Evolutionary conservation across 768 basidiomycete species (phyloP).

Genomic region (Auriscalpium vulgare): DNA sequence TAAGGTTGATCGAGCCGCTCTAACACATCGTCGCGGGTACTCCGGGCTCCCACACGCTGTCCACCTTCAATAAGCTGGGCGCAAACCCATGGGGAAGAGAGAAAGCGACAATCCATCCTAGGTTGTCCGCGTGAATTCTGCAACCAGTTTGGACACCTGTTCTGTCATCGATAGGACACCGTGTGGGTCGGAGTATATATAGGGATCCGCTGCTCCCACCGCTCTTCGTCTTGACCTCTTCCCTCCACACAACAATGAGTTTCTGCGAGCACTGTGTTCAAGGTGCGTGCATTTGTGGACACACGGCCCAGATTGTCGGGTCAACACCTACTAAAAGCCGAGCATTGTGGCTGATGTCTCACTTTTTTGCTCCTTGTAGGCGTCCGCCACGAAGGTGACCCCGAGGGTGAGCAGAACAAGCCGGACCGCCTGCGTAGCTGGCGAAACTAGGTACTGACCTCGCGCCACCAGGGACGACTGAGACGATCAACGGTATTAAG

Average conservation of each 20-base stretch:
- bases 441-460: neutral
- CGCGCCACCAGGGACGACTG: slow-evolving; percentile 21
- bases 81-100: too few relatives aligned
- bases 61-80: too few relatives aligned
- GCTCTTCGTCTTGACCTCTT: neutral
- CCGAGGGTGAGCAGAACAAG: slow-evolving; percentile 22
- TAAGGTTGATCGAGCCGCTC: too few relatives aligned
- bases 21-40: too few relatives aligned
- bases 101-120: too few relatives aligned
- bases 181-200: slow-evolving; percentile 1
- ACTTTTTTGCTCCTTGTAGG: slow-evolving; percentile 11
- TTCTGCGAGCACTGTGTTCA: slow-evolving; percentile 48
- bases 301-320: neutral
- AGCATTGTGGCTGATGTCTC: too few relatives aligned
- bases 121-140: too few relatives aligned
- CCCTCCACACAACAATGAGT: slow-evolving; percentile 29
- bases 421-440: neutral
- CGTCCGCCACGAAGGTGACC: slow-evolving; percentile 27
- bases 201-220: neutral
- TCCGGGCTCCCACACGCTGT: too few relatives aligned
- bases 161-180: too few relatives aligned
- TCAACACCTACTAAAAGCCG: too few relatives aligned
- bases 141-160: too few relatives aligned
- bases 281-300: slow-evolving; percentile 26
- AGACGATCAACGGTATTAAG: slow-evolving; percentile 28